phyloP scores from a whole-genome alignment of 2,329 filamentous ascomycete genomes.

The Diplodia mutila region DNA sequence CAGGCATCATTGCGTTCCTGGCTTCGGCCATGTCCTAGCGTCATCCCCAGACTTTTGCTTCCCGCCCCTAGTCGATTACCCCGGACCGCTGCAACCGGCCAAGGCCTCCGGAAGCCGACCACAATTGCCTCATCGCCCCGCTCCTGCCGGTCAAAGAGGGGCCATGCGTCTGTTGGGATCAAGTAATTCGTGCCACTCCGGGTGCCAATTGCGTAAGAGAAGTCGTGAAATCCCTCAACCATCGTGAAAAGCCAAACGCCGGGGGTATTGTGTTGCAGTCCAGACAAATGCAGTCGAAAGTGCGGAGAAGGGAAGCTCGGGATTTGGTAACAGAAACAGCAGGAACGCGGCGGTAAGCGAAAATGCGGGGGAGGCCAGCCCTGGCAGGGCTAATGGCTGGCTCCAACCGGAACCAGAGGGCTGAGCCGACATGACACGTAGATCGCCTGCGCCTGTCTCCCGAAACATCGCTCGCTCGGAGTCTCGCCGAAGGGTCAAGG shows the following conservation, averaged over 20 bases:
- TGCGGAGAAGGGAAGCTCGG: slow-evolving; percentile 24
- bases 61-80: slow-evolving; percentile 19
- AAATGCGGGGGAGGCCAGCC: slow-evolving; percentile 26
- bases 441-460: slow-evolving; percentile 7
- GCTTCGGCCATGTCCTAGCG: slow-evolving; percentile 17
- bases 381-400: slow-evolving; percentile 13
- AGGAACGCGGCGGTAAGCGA: slow-evolving; percentile 25
- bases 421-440: slow-evolving; percentile 24
- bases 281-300: slow-evolving; percentile 15
- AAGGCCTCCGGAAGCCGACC: slow-evolving; percentile 4
- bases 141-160: slow-evolving; percentile 13
- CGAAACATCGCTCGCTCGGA: slow-evolving; percentile 4
- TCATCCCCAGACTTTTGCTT: slow-evolving; percentile 15
- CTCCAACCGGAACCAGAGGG: slow-evolving; percentile 18
- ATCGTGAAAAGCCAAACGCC: slow-evolving; percentile 23
- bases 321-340: slow-evolving; percentile 26
- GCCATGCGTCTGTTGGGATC: slow-evolving; percentile 4
- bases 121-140: slow-evolving; percentile 5
- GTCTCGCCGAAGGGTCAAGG: slow-evolving; percentile 1
- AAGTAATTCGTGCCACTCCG: slow-evolving; percentile 5
- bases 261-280: slow-evolving; percentile 26
- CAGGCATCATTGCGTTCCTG: slow-evolving; percentile 13
- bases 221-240: slow-evolving; percentile 21
- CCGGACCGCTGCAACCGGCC: slow-evolving; percentile 3
- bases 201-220: slow-evolving; percentile 18